These are phyloP conservation scores for Cupressus sempervirens DNA, from an alignment of 75 land plant genomes.

Conservation along the genomic window DNA sequence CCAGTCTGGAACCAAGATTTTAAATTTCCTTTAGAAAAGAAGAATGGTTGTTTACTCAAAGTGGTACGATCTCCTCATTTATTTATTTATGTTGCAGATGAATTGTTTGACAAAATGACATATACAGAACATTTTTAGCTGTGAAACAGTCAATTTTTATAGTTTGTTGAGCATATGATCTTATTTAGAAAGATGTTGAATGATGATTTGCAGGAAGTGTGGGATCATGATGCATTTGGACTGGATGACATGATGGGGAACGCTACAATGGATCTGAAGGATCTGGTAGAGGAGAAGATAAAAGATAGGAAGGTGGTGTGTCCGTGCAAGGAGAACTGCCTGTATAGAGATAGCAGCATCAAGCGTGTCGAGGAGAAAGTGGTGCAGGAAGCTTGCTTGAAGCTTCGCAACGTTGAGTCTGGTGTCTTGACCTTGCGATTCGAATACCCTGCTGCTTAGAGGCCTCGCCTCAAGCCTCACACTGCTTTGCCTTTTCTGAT, in stretches of 20 bases:
- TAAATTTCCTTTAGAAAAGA: constrained; percentile 43
- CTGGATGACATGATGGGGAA: constrained; percentile 53
- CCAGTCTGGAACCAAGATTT: constrained; percentile 76
- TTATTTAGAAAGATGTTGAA: too few species aligned
- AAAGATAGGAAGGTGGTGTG: constrained; percentile 8
- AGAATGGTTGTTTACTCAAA: background rate
- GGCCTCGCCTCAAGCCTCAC: too few species aligned
- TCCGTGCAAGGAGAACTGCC: background rate
- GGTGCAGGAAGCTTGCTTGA: background rate
- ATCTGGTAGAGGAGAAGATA: constrained; percentile 18
- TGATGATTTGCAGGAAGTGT: constrained; percentile 30
- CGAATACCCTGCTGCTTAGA: background rate
- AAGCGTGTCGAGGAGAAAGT: background rate
- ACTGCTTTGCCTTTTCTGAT: too few species aligned
- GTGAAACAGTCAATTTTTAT: too few species aligned
- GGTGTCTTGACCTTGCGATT: background rate
- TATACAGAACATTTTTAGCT: background rate
- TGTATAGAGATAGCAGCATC: background rate
- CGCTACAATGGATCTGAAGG: constrained; percentile 39
- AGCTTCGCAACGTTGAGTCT: background rate
- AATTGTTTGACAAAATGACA: background rate
- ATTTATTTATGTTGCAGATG: background rate
- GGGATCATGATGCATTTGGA: constrained; percentile 45
- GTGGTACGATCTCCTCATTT: background rate
- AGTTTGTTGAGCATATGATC: too few species aligned